phyloP scores from a whole-genome alignment of 2,329 filamentous ascomycete genomes.

The Hypoxylon sp. region DNA sequence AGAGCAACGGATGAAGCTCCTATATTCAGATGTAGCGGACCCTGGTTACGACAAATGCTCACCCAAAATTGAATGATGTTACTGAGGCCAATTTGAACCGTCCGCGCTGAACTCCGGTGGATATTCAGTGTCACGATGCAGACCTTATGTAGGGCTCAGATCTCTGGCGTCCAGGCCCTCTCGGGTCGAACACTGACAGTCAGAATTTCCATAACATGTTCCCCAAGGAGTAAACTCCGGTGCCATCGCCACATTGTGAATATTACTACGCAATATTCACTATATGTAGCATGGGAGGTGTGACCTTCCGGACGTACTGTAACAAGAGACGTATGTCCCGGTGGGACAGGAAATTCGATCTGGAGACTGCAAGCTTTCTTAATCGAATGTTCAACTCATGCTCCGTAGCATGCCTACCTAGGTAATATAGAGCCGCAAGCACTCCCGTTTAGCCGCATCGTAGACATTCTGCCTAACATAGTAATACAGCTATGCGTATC shows the following conservation, averaged over 20 bases:
- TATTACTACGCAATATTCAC: not conserved
- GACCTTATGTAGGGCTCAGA: no score
- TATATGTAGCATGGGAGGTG: not conserved
- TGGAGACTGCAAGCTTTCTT: conserved; percentile 8
- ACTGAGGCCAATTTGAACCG: not conserved
- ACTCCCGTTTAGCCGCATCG: conserved; percentile 42
- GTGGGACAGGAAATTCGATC: conserved; percentile 11
- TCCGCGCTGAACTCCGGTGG: not conserved
- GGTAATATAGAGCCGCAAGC: no score
- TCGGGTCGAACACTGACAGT: no score
- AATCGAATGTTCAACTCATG: conserved; percentile 5
- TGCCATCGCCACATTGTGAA: not conserved
- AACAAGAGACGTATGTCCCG: not conserved
- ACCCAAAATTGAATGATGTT: not conserved
- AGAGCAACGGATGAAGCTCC: not conserved
- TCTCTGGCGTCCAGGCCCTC: no score
- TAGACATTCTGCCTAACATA: conserved; percentile 33
- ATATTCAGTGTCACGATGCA: no score
- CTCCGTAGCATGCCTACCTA: conserved; percentile 4
- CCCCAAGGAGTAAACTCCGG: not conserved
- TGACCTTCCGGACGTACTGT: not conserved
- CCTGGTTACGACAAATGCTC: not conserved
- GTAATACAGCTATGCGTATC: conserved; percentile 2
- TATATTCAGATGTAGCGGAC: not conserved
- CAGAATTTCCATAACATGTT: not conserved